These are phyloP conservation scores for Tripterygium wilfordii DNA, from an alignment of 177 flowering plant genomes.

Conservation along the genomic window DNA sequence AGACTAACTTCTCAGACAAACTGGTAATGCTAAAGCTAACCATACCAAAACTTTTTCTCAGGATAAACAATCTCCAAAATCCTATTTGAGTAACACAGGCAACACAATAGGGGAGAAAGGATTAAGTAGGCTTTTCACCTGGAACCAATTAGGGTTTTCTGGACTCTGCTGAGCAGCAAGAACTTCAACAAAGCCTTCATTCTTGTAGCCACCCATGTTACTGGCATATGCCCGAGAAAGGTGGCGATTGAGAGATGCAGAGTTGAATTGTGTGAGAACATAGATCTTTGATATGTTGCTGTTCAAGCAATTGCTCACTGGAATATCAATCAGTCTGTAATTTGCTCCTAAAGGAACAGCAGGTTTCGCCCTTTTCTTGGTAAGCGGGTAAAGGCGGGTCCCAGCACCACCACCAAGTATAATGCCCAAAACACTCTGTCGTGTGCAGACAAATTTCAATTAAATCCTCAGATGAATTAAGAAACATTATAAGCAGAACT, in stretches of 20 bases:
- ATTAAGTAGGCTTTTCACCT: too few species aligned
- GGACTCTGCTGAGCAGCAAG: conserved; percentile 99
- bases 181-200: conserved; percentile 97
- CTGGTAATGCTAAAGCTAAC: too few species aligned
- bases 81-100: too few species aligned
- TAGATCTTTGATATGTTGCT: conserved; percentile 90
- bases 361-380: conserved; percentile 95
- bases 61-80: too few species aligned
- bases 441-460: neutral
- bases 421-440: conserved; percentile 93
- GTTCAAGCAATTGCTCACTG: conserved; percentile 96
- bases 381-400: conserved; percentile 84
- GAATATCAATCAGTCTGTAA: conserved; percentile 91
- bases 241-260: conserved; percentile 95
- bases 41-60: too few species aligned
- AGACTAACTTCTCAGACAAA: too few species aligned
- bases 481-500: too few species aligned
- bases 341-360: conserved; percentile 97
- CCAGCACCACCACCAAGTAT: conserved; percentile 99
- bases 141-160: conserved; percentile 97
- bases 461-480: too few species aligned
- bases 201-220: conserved; percentile 92
- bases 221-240: conserved; percentile 89
- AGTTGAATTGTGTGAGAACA: conserved; percentile 95
- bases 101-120: too few species aligned